Base-by-base conservation (phyloP, 106 monocot genomes). In the Dendrobium officinale region DNA sequence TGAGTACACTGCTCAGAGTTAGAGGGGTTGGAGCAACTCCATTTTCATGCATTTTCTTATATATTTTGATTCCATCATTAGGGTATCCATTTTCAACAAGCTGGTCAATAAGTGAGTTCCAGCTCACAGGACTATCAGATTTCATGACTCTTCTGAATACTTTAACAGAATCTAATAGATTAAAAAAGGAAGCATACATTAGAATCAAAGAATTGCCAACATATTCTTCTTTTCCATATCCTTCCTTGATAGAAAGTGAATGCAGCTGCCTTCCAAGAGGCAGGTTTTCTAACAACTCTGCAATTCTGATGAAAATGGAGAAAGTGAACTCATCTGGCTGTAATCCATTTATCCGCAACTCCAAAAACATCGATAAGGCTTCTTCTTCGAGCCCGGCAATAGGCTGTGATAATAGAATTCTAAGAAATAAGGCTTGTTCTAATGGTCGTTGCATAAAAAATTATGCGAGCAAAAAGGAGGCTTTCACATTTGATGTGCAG, bases 181-280 rank as follows among this genome's bases (percentile, higher is more conserved):
- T 45, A 42, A 55, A 68, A 44, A 77, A 83, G 49, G 72, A 18
- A 42, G 78, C 83, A 83, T 83, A 84, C 83, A 81, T 83, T 55
- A 83, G 58, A 42, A 87, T 78, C 72, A 87, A 80, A 55, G 87
- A 83, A 64, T 79, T 83, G 55, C 77, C n/a, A 1, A 87, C 83
- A 75, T 74, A 87, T 56, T 87, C 83, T 55, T 87, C 87, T 29
- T 13, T 20, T 18, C 27, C 77, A n/a, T 78, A 78, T 20, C 83
- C 87, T 0, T 42, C 42, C 81, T 67, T 85, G 9, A 81, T 66
- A 9, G 81, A 67, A 26, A 87, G 77, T 56, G 78, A 80, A 70
- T 86, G 83, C 1, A 81, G 4, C 49, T 86, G 79, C 55, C 17
- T 67, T 19, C 82, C 82, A 10, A 86, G 66, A 43, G 61, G 74